phyloP scores from a whole-genome alignment of 2,329 filamentous ascomycete genomes.

The Aspergillus luchuensis region DNA sequence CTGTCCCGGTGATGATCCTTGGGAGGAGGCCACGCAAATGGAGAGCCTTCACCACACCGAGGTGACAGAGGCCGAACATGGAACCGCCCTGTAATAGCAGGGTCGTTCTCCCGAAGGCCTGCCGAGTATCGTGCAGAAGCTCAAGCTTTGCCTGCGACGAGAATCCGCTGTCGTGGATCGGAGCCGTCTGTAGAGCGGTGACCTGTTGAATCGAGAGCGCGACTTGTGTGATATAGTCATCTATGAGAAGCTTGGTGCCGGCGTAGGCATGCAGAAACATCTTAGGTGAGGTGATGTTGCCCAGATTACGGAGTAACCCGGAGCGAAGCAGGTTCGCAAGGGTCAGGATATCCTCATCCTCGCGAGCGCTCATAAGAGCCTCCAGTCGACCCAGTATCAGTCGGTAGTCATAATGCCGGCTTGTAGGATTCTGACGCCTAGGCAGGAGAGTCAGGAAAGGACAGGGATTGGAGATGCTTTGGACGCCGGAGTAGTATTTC shows the following conservation, averaged over 20 bases:
- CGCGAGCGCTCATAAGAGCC: constrained; percentile 68
- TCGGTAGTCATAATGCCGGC: constrained; percentile 80
- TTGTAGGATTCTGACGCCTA: constrained; percentile 80
- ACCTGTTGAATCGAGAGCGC: constrained; percentile 80
- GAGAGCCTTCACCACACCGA: constrained; percentile 87
- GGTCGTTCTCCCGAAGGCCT: constrained; percentile 83
- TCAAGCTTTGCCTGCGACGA: constrained; percentile 80
- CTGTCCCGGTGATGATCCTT: constrained; percentile 87
- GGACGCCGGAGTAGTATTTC: neutral
- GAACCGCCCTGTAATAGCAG: constrained; percentile 86
- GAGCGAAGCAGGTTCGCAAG: constrained; percentile 80
- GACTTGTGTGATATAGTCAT: constrained; percentile 85
- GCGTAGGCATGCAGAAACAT: constrained; percentile 84
- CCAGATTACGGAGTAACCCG: constrained; percentile 77
- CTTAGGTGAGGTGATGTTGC: constrained; percentile 79
- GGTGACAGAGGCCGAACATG: constrained; percentile 86
- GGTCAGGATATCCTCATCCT: constrained; percentile 70
- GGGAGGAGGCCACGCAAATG: constrained; percentile 79
- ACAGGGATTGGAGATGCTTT: too few species aligned
- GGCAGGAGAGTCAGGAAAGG: neutral
- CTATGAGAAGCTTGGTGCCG: constrained; percentile 86
- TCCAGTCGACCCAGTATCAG: constrained; percentile 77
- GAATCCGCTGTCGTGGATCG: constrained; percentile 53
- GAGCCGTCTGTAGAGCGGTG: constrained; percentile 63
- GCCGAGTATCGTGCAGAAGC: constrained; percentile 80